Base-by-base conservation (phyloP, 805 yeast species). In the Candida easanensis region DNA sequence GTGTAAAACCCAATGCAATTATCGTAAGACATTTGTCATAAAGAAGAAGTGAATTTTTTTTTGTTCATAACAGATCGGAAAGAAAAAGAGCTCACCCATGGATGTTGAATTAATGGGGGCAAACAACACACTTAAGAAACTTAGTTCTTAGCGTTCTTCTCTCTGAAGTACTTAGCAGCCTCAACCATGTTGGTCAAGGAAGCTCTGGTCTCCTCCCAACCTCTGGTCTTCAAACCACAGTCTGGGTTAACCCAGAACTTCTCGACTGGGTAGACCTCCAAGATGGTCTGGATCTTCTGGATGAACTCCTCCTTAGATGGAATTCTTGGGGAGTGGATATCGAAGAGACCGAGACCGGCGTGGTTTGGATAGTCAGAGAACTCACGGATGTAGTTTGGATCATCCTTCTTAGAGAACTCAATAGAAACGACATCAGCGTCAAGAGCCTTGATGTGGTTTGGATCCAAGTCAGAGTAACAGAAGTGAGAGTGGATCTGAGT, bases 191-290 rank as follows among this genome's bases (percentile, higher is more conserved):
- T 87, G 71, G 95, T 87, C 74, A 93, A 84, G 64, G 95, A 88
- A 66, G 83, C 89, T 69, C 76, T 88, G 63, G 91, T 88, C 82
- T 93, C 99, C 62, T 86, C 88, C 99, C 99, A 93, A 62, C 96
- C 96, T 84, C 99, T 90, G 71, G 99, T 93, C 87, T 93, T 93
- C 73, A 93, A 83, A 82, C 99, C 99, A 83, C 99, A 93, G 79
- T 93, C 99, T 66, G 99, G 99, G 95, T 93, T 93, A 69, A 93
- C 95, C 99, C 99, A 93, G 82, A 93, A 87, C 74, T 90, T 91
- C 72, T 87, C 88, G 68, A 93, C 95, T 70, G 97, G 97, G 80
- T 91, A 91, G 50, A 87, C 93, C 79, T 89, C 88, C 74, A 93
- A 77, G 77, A 93, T 90, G 70, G 88, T 93, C 66, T 81, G 82